phyloP scores from a whole-genome alignment of 1,284 basidiomycete genomes.

The Austroboletus rostrupii region DNA sequence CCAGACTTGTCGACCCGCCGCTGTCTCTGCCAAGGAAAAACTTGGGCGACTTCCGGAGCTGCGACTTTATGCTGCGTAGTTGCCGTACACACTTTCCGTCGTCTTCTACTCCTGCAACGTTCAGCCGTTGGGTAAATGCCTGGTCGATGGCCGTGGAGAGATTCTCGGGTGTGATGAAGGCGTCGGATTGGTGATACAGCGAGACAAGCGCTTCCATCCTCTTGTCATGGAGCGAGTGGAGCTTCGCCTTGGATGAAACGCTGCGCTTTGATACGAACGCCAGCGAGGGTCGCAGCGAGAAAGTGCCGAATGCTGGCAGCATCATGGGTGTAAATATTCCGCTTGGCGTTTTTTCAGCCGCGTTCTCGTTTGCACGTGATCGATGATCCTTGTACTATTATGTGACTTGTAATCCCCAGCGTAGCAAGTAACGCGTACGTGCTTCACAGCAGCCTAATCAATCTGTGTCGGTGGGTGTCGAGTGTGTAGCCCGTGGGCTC shows the following conservation, averaged over 20 bases:
- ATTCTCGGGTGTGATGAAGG: conserved; percentile 66
- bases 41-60: conserved; percentile 35
- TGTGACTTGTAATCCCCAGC: neutral
- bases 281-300: conserved; percentile 7
- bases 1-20: conserved; percentile 3
- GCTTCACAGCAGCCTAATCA: neutral
- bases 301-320: conserved; percentile 6
- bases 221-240: conserved; percentile 30
- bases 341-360: neutral
- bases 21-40: conserved; percentile 34
- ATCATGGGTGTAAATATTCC: neutral
- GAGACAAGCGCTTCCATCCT: conserved; percentile 69
- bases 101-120: conserved; percentile 9
- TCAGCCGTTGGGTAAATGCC: conserved; percentile 41
- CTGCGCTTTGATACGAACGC: conserved; percentile 11
- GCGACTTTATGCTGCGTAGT: conserved; percentile 20
- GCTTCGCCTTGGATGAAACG: conserved; percentile 19
- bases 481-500: neutral
- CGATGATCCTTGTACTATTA: neutral
- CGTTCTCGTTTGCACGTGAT: neutral
- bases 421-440: neutral
- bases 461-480: neutral
- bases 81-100: conserved; percentile 15
- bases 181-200: conserved; percentile 66
- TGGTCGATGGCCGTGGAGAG: conserved; percentile 60